A percentile compares a stretch with the other conserved stretches of the same genome.
Evolutionary conservation across 2,329 filamentous ascomycete genomes (phyloP).

Genomic region (Colletotrichum karsti): DNA sequence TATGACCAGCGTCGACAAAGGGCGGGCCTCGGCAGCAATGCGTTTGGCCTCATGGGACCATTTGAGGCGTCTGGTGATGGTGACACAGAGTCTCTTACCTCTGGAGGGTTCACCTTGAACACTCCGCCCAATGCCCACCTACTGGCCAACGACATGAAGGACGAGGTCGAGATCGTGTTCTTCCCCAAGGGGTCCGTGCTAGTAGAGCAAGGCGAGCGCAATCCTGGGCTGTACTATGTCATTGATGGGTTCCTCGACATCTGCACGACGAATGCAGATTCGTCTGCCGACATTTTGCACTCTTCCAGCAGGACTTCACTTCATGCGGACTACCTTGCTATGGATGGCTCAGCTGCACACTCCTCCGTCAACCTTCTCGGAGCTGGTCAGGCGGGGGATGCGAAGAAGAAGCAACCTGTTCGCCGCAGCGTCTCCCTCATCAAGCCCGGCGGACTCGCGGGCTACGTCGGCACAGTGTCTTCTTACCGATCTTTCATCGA

Average conservation of each 20-base stretch:
- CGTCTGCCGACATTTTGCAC: conserved; percentile 49
- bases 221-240: conserved; percentile 95
- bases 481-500: conserved; percentile 97
- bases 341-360: conserved; percentile 16
- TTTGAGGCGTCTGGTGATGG: conserved; percentile 81
- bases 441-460: conserved; percentile 92
- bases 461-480: conserved; percentile 93
- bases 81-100: conserved; percentile 87
- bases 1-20: conserved; percentile 85
- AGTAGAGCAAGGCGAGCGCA: conserved; percentile 96
- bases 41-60: conserved; percentile 90
- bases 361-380: conserved; percentile 31
- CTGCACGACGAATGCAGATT: conserved; percentile 78
- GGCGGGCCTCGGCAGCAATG: conserved; percentile 77
- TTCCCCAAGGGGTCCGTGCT: conserved; percentile 95
- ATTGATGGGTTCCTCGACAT: conserved; percentile 97
- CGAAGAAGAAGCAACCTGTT: conserved; percentile 52
- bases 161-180: conserved; percentile 96
- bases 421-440: conserved; percentile 85
- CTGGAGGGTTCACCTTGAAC: conserved; percentile 68
- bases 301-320: conserved; percentile 43
- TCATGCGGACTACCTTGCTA: conserved; percentile 20
- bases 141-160: conserved; percentile 81
- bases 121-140: conserved; percentile 71
- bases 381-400: conserved; percentile 40